Percentiles rank a stretch among this genome's conserved stretches.
phyloP scores from a whole-genome alignment of 2,329 filamentous ascomycete species.

The Pseudocercospora pini-densiflorae region DNA sequence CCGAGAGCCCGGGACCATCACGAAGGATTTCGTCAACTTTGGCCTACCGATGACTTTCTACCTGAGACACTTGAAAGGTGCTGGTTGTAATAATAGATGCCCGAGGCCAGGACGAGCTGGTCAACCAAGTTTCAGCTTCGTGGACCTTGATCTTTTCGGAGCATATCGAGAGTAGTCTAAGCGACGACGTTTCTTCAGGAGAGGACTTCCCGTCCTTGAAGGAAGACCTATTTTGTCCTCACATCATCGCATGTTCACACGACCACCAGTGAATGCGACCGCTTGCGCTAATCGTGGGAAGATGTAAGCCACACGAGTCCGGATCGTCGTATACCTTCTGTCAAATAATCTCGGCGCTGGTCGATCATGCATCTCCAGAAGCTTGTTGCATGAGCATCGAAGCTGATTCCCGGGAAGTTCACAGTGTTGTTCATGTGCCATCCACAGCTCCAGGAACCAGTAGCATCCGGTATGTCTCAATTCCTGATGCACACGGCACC shows the following conservation, averaged over 20 bases:
- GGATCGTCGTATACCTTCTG: neutral
- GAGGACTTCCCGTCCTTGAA: too few relatives aligned
- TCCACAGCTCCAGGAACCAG: neutral
- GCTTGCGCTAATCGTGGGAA: neutral
- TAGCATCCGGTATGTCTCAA: too few relatives aligned
- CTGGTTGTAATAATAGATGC: neutral
- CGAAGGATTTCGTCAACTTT: neutral
- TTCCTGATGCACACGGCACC: neutral
- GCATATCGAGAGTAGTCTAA: neutral
- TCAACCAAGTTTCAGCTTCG: conserved; percentile 4
- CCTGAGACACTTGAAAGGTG: conserved; percentile 9
- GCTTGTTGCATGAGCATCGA: neutral
- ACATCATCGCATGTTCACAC: too few relatives aligned
- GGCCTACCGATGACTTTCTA: neutral
- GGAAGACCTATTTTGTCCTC: too few relatives aligned
- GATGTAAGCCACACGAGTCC: conserved; percentile 4
- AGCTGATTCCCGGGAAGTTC: too few relatives aligned
- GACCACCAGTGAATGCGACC: neutral
- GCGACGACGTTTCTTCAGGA: neutral
- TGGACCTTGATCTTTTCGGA: neutral
- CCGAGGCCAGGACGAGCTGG: neutral
- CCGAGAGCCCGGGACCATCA: too few relatives aligned
- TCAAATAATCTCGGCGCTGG: conserved; percentile 10
- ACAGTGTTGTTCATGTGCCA: too few relatives aligned
- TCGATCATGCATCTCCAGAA: conserved; percentile 10